phyloP scores from a whole-genome alignment of 768 basidiomycete genomes.

The Lyophyllum shimeji region DNA sequence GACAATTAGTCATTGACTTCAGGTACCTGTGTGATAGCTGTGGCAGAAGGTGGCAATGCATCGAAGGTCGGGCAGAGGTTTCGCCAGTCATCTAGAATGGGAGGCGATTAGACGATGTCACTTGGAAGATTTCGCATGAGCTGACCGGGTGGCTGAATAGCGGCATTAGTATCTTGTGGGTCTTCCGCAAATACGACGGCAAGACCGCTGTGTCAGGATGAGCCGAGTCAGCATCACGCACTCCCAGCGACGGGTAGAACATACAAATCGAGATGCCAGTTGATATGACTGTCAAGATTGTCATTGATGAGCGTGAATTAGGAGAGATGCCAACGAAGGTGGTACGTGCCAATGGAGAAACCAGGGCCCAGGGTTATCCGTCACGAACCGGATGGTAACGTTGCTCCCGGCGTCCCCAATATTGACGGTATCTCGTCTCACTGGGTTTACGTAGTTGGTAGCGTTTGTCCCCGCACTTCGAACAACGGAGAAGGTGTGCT shows the following conservation, averaged over 20 bases:
- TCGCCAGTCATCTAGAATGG: conserved; percentile 3
- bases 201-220: conserved; percentile 4
- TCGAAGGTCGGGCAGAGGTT: conserved; percentile 5
- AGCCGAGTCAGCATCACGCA: background rate
- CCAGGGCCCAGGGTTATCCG: conserved; percentile 70
- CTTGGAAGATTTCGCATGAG: background rate
- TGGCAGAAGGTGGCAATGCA: conserved; percentile 6
- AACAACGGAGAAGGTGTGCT: conserved; percentile 37
- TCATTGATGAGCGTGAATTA: background rate
- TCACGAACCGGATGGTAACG: conserved; percentile 57
- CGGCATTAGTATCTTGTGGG: background rate
- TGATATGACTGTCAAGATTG: conserved; percentile 30
- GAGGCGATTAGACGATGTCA: background rate
- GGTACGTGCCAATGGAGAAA: conserved; percentile 39
- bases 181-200: conserved; percentile 14
- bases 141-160: conserved; percentile 1
- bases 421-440: conserved; percentile 46
- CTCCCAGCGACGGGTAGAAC: background rate
- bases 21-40: background rate
- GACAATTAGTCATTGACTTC: background rate
- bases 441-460: conserved; percentile 44
- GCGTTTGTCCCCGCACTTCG: conserved; percentile 27
- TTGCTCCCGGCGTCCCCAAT: conserved; percentile 39
- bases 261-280: conserved; percentile 34
- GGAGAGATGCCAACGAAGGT: background rate